phyloP scores from a whole-genome alignment of 1,284 basidiomycete genomes.

The Pseudozyma flocculosa region DNA sequence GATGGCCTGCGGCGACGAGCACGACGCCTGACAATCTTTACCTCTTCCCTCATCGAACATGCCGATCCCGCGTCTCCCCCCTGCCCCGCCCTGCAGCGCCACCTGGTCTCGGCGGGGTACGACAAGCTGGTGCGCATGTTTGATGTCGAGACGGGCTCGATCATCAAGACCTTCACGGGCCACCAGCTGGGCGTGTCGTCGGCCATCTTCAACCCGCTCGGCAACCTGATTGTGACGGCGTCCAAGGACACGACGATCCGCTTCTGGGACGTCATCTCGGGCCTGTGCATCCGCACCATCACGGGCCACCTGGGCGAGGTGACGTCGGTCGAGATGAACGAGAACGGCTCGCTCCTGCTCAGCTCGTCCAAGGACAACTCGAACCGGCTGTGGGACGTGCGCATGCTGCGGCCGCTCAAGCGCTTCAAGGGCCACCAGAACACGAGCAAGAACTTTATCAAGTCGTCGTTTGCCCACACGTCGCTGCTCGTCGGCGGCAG shows the following conservation, averaged over 20 bases:
- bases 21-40: too few species aligned
- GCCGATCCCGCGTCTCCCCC: too few species aligned
- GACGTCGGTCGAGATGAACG: conserved; percentile 61
- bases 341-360: conserved; percentile 60
- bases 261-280: conserved; percentile 62
- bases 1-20: too few species aligned
- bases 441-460: conserved; percentile 62
- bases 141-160: conserved; percentile 60
- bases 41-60: too few species aligned
- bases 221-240: conserved; percentile 61
- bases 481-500: conserved; percentile 60
- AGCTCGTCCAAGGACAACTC: conserved; percentile 62
- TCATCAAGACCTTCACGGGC: conserved; percentile 62
- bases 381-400: conserved; percentile 53
- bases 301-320: conserved; percentile 62
- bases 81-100: conserved; percentile 45
- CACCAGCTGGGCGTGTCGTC: conserved; percentile 60
- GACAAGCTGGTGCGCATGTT: conserved; percentile 62
- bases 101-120: conserved; percentile 61
- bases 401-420: conserved; percentile 56
- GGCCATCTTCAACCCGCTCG: conserved; percentile 60
- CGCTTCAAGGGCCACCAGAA: conserved; percentile 63
- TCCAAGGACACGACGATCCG: conserved; percentile 62
- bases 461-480: conserved; percentile 59
- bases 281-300: conserved; percentile 60